Conservation (phyloP, 257 asterid species). For the Scutellaria baicalensis region DNA sequence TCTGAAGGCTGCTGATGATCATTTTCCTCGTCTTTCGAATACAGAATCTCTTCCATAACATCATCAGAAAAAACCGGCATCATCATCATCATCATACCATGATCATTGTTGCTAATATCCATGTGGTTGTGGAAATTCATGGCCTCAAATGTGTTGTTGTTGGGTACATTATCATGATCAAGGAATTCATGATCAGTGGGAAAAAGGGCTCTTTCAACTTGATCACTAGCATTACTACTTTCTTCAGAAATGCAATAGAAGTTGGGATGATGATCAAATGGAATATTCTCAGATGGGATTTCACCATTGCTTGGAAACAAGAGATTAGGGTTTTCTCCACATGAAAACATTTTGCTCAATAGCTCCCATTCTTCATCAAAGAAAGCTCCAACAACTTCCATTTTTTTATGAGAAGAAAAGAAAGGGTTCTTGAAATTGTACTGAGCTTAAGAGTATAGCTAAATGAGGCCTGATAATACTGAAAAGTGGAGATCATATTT, state of each 20-base stretch:
- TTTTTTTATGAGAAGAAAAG: background rate
- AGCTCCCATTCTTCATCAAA: conserved; percentile 68
- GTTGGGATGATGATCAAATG: conserved; percentile 9
- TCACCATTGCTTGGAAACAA: conserved; percentile 7
- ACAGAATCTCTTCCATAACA: conserved; percentile 22
- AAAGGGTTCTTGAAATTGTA: background rate
- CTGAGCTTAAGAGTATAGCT: background rate
- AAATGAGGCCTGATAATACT: conserved; percentile 15
- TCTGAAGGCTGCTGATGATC: background rate
- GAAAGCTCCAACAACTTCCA: conserved; percentile 49
- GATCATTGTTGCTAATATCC: conserved; percentile 12
- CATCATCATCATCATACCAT: background rate
- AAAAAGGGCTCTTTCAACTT: conserved; percentile 13
- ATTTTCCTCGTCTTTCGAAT: background rate
- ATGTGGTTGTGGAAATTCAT: conserved; percentile 8
- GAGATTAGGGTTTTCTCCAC: conserved; percentile 33
- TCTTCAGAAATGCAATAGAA: conserved; percentile 42
- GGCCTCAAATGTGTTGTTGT: conserved; percentile 3
- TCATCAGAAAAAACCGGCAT: conserved; percentile 15
- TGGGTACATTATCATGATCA: background rate
- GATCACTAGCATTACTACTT: conserved; percentile 37
- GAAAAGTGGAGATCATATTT: conserved; percentile 25
- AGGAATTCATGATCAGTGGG: background rate
- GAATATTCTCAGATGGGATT: conserved; percentile 5
- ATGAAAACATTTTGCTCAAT: conserved; percentile 44